A percentile compares a stretch with the other conserved stretches of the same genome.
These are phyloP conservation scores for Ganoderma sinense DNA, from an alignment of 1,284 basidiomycete species.

Conservation along the genomic window DNA sequence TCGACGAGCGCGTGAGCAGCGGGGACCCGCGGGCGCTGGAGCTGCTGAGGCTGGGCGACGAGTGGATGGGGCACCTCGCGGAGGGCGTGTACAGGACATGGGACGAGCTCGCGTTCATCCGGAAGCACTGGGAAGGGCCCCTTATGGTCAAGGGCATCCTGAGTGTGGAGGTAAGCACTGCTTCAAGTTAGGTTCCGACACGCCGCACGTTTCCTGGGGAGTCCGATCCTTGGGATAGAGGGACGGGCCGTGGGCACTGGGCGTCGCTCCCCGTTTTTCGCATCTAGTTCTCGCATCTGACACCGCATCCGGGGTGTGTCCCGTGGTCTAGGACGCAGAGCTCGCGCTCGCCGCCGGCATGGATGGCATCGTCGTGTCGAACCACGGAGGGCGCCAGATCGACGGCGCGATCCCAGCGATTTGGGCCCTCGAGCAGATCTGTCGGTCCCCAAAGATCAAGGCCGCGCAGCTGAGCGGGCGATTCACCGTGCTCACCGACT, in stretches of 20 bases:
- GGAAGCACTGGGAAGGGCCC: slow-evolving; percentile 73
- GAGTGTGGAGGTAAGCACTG: slow-evolving; percentile 28
- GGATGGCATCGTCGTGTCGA: slow-evolving; percentile 81
- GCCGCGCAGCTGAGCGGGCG: slow-evolving; percentile 61
- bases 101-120: slow-evolving; percentile 69
- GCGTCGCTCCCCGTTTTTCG: neutral
- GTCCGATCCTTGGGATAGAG: neutral
- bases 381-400: slow-evolving; percentile 66
- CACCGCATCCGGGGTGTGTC: too few relatives aligned
- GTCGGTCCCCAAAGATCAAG: slow-evolving; percentile 59
- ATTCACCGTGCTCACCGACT: slow-evolving; percentile 80
- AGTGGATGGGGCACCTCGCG: slow-evolving; percentile 63
- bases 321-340: slow-evolving; percentile 62
- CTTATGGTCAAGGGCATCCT: slow-evolving; percentile 78
- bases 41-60: slow-evolving; percentile 51
- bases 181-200: slow-evolving; percentile 7
- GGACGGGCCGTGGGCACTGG: neutral
- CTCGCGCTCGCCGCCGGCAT: slow-evolving; percentile 66
- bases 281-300: neutral
- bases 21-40: slow-evolving; percentile 54
- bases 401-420: slow-evolving; percentile 66
- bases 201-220: too few relatives aligned
- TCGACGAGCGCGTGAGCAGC: slow-evolving; percentile 45
- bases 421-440: slow-evolving; percentile 69
- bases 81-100: slow-evolving; percentile 65